Base-by-base conservation (phyloP, 345 rosid genomes). In the Diplotaxis tenuifolia region DNA sequence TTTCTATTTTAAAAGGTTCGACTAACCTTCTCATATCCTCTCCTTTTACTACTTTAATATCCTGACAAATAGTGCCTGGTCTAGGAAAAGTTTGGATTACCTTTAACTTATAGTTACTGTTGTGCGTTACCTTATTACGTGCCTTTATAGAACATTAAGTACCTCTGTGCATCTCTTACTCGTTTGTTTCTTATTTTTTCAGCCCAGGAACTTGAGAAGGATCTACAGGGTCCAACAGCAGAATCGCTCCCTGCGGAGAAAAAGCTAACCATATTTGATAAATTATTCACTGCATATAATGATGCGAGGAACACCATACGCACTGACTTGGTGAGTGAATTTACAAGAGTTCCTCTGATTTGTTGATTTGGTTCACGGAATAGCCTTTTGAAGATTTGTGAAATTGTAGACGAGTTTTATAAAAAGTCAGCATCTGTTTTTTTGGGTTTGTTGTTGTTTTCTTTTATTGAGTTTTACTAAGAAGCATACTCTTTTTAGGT, bases 181-280 rank as follows among this genome's bases (percentile, higher is more conserved):
- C 54, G 27, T 42, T 56, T 23, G 31, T 63, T 22, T 56, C 63
- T 58, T 79, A 47, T 84, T 75, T 90, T 32, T 83, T 73, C 91
- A 96, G 99, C 99, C 21, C 98, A 96, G 82, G 99, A 96, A 70
- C 83, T 90, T 82, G 99, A 90, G 89, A 92, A 92, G 88, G 98
- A 90, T 86, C 79, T 96, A 82, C 81, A 84, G 64, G 97, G 96
- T 64, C 86, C 88, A 67, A 72, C 81, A 65, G 87, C 86, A 19
- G 94, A 86, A 77, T 86, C 89, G 31, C 82, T 86, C 53, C 78
- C 97, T 72, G 78, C 91, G 22, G 99, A 92, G 83, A 96, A 96
- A 82, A 90, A 75, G 84, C 83, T 96, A 50, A 72, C 67, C 52
- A 77, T 84, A 78, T 92, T 82, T 81, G 99, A 96, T 85, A 92